Percentiles rank a stretch among this genome's conserved stretches.
Conservation (phyloP, 768 basidiomycete genomes). For the Trametes villosa region DNA sequence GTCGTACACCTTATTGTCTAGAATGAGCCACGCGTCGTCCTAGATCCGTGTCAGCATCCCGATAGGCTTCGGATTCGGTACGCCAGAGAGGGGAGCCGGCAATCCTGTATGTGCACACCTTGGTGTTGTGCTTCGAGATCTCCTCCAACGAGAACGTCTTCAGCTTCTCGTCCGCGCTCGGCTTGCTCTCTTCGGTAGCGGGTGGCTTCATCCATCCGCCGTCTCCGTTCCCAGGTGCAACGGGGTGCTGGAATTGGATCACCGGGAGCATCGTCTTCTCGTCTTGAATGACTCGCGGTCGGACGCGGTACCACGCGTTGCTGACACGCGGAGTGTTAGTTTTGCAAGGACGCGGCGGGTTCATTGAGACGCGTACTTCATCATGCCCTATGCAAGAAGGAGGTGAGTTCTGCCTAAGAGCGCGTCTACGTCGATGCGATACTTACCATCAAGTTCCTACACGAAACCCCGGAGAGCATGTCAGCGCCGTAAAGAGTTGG, state of each 20-base stretch:
- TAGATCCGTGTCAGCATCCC: slow-evolving; percentile 13
- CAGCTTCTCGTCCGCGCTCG: not conserved
- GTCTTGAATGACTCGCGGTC: slow-evolving; percentile 7
- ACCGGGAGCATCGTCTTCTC: slow-evolving; percentile 6
- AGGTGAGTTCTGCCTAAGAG: not conserved
- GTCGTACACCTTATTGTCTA: slow-evolving; percentile 46
- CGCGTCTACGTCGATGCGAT: not conserved
- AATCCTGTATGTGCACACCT: too few relatives aligned
- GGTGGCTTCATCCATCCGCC: slow-evolving; percentile 29
- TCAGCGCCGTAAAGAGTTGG: not conserved
- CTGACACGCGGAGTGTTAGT: slow-evolving; percentile 1
- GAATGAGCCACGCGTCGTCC: slow-evolving; percentile 53
- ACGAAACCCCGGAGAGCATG: not conserved
- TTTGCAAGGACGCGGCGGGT: not conserved
- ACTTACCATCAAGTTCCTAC: slow-evolving; percentile 25
- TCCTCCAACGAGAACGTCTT: slow-evolving; percentile 41
- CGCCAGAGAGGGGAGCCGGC: too few relatives aligned
- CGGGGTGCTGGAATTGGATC: slow-evolving; percentile 22
- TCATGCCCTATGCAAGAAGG: slow-evolving; percentile 24
- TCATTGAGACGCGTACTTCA: slow-evolving; percentile 23
- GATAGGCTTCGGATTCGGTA: not conserved
- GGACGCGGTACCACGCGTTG: slow-evolving; percentile 28
- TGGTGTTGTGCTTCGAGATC: slow-evolving; percentile 47
- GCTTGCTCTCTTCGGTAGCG: not conserved
- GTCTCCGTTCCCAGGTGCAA: slow-evolving; percentile 21